Conservation (phyloP, 2,329 filamentous ascomycete genomes). For the Penicillium sp. region DNA sequence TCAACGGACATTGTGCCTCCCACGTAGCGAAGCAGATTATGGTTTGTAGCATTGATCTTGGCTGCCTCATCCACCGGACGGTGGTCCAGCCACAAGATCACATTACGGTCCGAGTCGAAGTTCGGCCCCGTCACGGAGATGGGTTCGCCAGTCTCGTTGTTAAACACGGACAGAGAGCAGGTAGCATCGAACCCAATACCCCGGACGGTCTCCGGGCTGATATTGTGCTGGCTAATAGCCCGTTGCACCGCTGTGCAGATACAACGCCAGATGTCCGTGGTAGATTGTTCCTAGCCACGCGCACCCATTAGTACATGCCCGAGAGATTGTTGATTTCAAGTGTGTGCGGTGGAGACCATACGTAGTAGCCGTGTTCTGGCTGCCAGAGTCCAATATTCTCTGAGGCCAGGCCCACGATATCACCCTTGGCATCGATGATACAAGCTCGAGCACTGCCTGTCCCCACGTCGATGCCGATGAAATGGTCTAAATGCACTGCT, state of each 20-base stretch:
- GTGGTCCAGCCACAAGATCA: constrained; percentile 97
- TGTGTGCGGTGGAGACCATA: constrained; percentile 36
- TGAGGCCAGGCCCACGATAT: constrained; percentile 73
- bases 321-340: constrained; percentile 15
- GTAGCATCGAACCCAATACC: constrained; percentile 98
- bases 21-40: constrained; percentile 93
- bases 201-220: constrained; percentile 72
- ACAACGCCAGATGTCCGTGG: constrained; percentile 91
- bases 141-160: constrained; percentile 84
- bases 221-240: constrained; percentile 76
- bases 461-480: constrained; percentile 90
- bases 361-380: constrained; percentile 72
- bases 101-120: constrained; percentile 88
- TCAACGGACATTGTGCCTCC: constrained; percentile 98
- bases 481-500: constrained; percentile 58
- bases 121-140: constrained; percentile 85
- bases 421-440: constrained; percentile 87
- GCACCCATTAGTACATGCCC: background rate
- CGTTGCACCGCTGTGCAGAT: constrained; percentile 86
- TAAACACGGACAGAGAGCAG: constrained; percentile 93
- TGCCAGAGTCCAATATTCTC: constrained; percentile 80
- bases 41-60: constrained; percentile 87
- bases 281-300: constrained; percentile 81
- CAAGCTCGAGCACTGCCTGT: constrained; percentile 94
- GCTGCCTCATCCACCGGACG: constrained; percentile 86